Conservation (phyloP, 148 eudicot genomes). For the Rhododendron simsii region DNA sequence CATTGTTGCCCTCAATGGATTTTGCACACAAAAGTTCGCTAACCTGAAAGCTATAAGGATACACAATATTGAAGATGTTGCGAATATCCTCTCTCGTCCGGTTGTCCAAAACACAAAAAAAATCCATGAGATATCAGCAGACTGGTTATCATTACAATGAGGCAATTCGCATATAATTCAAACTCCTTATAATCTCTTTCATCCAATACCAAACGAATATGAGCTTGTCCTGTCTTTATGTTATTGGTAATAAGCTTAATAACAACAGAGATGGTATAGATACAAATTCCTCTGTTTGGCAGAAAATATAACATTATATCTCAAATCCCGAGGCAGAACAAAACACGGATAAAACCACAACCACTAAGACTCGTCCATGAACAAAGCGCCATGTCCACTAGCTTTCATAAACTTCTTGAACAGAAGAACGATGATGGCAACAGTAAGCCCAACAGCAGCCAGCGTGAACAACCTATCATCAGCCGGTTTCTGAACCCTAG, state of each 20-base stretch:
- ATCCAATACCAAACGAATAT: background rate
- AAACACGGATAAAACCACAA: background rate
- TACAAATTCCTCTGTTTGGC: slow-evolving; percentile 2
- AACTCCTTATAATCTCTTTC: background rate
- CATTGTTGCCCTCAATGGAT: background rate
- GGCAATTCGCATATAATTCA: background rate
- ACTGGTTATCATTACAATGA: background rate
- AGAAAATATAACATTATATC: slow-evolving; percentile 1
- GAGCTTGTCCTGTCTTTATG: background rate
- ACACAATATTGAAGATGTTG: background rate
- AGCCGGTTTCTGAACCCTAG: slow-evolving; percentile 43
- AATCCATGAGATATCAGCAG: background rate
- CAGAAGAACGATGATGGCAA: slow-evolving; percentile 71
- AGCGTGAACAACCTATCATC: slow-evolving; percentile 87
- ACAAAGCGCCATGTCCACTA: slow-evolving; percentile 69
- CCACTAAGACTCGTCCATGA: slow-evolving; percentile 64
- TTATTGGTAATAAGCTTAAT: background rate
- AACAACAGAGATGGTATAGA: background rate
- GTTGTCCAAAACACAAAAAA: background rate
- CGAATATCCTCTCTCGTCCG: background rate
- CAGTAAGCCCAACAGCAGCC: slow-evolving; percentile 85
- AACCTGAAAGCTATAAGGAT: background rate
- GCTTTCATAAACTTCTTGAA: slow-evolving; percentile 88
- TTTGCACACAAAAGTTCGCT: background rate
- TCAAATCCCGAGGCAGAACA: background rate